Evolutionary conservation across 2,329 filamentous ascomycete species (phyloP), one percentile per base, ranked within the genome.

Genomic region (Paracorniculantispora psalliotae): DNA sequence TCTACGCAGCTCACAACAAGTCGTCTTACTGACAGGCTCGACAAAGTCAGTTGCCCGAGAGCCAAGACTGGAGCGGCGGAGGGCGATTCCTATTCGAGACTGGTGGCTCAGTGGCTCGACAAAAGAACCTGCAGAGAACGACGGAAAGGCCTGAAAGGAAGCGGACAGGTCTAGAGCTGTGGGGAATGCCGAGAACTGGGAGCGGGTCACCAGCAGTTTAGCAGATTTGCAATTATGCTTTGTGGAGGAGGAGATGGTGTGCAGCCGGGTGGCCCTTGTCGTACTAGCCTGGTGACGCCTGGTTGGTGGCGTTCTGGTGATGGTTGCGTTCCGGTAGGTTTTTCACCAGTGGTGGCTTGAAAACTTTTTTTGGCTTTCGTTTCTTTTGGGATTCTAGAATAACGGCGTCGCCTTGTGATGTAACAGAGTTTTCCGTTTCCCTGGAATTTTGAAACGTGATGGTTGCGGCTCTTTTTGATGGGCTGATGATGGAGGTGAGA

Each of bases 1-100:
- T 33, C 8, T 30, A 17, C 46, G 46, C 28, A 35, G 46, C 26
- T 21, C 10, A n/a, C 23, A 19, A 23, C 43, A 46, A 15, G 25
- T n/a, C n/a, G n/a, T n/a, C n/a, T n/a, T n/a, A n/a, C n/a, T 53
- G 3, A 21, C 33, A 15, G n/a, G n/a, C 19, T 30, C 28, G 9
- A 6, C 15, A 26, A 25, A 51, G 44, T 41, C 26, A 58, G 28
- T 33, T 5, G 47, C 23, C 26, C 28, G 47, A 51, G 55, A 37
- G 63, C 64, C 63, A 66, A 63, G 64, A 47, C 61, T 44, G 44
- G 44, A 61, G 61, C 53, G 58, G 63, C 64, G 65, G 65, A 64
- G 61, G 57, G 53, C 57, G 59, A 61, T 65, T 28, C 65, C 62
- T 52, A 57, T 62, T 65, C 59, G 35, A 59, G 65, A 46, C 48